Percentiles rank a stretch among this genome's conserved stretches.
phyloP scores from a whole-genome alignment of 2,329 filamentous ascomycete species.

The Fusarium fracticaudum region DNA sequence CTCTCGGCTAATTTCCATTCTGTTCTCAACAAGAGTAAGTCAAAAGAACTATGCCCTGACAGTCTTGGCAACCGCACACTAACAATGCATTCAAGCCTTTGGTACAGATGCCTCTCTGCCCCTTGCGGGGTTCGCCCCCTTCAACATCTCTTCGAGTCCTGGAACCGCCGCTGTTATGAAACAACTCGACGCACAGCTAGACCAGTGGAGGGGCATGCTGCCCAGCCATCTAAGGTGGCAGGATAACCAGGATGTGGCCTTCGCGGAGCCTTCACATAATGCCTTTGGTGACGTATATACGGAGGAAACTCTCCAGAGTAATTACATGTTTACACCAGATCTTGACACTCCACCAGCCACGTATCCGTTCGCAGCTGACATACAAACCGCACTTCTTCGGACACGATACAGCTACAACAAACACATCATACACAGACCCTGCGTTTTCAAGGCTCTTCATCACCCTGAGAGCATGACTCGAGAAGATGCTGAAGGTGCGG shows the following conservation, averaged over 20 bases:
- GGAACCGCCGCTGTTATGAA: constrained; percentile 52
- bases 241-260: constrained; percentile 56
- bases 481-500: constrained; percentile 65
- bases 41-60: neutral
- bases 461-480: constrained; percentile 62
- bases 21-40: constrained; percentile 62
- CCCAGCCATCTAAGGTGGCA: constrained; percentile 65
- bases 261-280: constrained; percentile 31
- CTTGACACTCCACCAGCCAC: constrained; percentile 40
- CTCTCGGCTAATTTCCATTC: constrained; percentile 63
- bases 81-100: constrained; percentile 31
- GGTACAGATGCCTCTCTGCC: constrained; percentile 16
- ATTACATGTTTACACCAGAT: constrained; percentile 38
- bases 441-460: constrained; percentile 68
- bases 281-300: constrained; percentile 32
- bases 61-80: neutral
- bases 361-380: constrained; percentile 63
- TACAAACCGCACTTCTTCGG: constrained; percentile 65
- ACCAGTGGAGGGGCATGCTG: constrained; percentile 66
- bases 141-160: constrained; percentile 21
- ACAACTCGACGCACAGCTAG: constrained; percentile 63
- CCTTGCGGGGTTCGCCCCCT: constrained; percentile 29
- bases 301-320: constrained; percentile 31
- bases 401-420: constrained; percentile 69
- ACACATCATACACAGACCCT: constrained; percentile 66